Conservation (phyloP, 2,329 filamentous ascomycete genomes). For the Penicillium sp. region DNA sequence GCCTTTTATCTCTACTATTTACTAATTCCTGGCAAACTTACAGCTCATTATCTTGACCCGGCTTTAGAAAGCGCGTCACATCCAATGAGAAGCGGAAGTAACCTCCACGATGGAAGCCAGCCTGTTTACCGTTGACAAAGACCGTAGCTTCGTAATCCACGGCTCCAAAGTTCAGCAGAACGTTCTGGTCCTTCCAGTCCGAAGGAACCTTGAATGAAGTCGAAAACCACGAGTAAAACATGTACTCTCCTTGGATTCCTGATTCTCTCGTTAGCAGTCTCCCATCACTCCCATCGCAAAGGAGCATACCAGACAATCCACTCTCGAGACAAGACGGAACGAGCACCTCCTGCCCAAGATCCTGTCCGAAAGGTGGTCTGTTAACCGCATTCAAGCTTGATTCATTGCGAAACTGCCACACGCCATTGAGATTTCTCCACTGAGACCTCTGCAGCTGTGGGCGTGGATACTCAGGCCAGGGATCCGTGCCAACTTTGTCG, state of each 20-base stretch:
- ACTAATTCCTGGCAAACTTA: too few species aligned
- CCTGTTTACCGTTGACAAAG: slow-evolving; percentile 52
- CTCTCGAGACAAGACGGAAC: slow-evolving; percentile 53
- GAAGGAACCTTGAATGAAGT: slow-evolving; percentile 47
- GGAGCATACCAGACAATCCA: slow-evolving; percentile 43
- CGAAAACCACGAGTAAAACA: slow-evolving; percentile 45
- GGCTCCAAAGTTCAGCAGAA: slow-evolving; percentile 48
- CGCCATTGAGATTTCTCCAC: slow-evolving; percentile 48
- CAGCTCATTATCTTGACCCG: slow-evolving; percentile 50
- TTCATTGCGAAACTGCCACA: slow-evolving; percentile 45
- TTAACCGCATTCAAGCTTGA: slow-evolving; percentile 35
- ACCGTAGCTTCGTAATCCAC: slow-evolving; percentile 51
- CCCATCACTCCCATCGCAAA: not conserved
- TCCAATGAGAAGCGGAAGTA: slow-evolving; percentile 59
- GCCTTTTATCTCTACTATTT: too few species aligned
- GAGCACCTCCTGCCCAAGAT: slow-evolving; percentile 43
- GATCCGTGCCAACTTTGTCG: slow-evolving; percentile 43
- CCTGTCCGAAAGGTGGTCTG: slow-evolving; percentile 43
- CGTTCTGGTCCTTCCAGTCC: slow-evolving; percentile 39
- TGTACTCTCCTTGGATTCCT: slow-evolving; percentile 37
- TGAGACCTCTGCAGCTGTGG: slow-evolving; percentile 43
- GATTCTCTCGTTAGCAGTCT: not conserved
- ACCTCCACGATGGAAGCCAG: slow-evolving; percentile 53
- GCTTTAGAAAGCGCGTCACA: slow-evolving; percentile 44
- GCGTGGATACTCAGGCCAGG: slow-evolving; percentile 48